Conservation (phyloP, 2,329 filamentous ascomycete genomes). For the Colletotrichum godetiae region DNA sequence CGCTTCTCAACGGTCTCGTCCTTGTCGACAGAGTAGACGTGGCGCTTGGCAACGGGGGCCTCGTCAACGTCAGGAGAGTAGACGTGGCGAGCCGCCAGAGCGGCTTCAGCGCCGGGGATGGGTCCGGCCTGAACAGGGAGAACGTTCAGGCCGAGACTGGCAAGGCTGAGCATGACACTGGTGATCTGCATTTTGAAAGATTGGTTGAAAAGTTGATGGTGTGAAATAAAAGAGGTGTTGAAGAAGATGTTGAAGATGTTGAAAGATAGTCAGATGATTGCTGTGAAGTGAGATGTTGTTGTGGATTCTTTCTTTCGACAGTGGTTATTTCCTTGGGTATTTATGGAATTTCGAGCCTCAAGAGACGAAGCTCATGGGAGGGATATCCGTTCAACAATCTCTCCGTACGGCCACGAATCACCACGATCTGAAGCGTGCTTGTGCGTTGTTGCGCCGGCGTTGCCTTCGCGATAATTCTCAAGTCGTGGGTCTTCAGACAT, state of each 20-base stretch:
- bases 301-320: background rate
- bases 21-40: background rate
- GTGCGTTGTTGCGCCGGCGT: background rate
- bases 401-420: no score
- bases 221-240: background rate
- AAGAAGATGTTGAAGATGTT: background rate
- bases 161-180: constrained; percentile 6
- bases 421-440: background rate
- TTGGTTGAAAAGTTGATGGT: background rate
- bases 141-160: background rate
- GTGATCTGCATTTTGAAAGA: constrained; percentile 8
- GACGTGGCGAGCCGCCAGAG: background rate
- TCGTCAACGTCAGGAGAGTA: background rate
- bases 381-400: background rate
- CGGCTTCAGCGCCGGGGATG: background rate
- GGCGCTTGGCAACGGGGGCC: background rate
- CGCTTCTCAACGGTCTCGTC: no score
- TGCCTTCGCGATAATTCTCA: background rate
- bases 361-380: background rate
- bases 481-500: background rate
- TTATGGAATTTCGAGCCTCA: background rate
- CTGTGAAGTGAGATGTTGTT: background rate
- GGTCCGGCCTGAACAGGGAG: background rate
- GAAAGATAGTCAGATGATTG: background rate
- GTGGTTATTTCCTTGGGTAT: background rate